Conservation (phyloP, 306 rosid species). For the Citrullus mucosospermus region DNA sequence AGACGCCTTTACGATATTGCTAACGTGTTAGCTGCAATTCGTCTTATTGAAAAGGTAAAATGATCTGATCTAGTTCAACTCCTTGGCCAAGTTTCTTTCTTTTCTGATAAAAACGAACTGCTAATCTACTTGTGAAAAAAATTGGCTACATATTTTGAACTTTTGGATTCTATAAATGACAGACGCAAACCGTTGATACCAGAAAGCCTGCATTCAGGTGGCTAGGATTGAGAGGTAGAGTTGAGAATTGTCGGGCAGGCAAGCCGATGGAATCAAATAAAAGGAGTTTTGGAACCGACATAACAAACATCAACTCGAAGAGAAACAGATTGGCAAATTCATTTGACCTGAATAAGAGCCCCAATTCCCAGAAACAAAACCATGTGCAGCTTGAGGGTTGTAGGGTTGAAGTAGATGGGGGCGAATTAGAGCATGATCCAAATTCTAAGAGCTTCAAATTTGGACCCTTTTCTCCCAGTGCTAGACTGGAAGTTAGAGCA, state of each 20-base stretch:
- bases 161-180: conserved; percentile 10
- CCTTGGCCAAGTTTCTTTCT: neutral
- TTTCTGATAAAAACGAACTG: neutral
- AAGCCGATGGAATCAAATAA: conserved; percentile 39
- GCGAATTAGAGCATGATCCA: conserved; percentile 25
- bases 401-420: conserved; percentile 15
- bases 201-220: conserved; percentile 92
- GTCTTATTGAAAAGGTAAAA: conserved; percentile 76
- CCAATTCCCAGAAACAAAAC: conserved; percentile 15
- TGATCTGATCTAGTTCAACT: neutral
- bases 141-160: neutral
- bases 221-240: conserved; percentile 47
- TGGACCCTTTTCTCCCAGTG: conserved; percentile 79
- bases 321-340: conserved; percentile 30
- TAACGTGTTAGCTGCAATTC: conserved; percentile 79
- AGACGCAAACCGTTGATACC: conserved; percentile 65
- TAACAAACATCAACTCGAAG: conserved; percentile 48
- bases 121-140: neutral
- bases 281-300: conserved; percentile 65
- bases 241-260: conserved; percentile 12
- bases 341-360: conserved; percentile 15
- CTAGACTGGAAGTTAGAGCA: conserved; percentile 24
- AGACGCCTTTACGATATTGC: conserved; percentile 93
- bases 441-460: conserved; percentile 44
- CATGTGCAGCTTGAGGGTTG: conserved; percentile 14